Evolutionary conservation across 345 rosid species (phyloP).

Genomic region (Salix arbutifolia): DNA sequence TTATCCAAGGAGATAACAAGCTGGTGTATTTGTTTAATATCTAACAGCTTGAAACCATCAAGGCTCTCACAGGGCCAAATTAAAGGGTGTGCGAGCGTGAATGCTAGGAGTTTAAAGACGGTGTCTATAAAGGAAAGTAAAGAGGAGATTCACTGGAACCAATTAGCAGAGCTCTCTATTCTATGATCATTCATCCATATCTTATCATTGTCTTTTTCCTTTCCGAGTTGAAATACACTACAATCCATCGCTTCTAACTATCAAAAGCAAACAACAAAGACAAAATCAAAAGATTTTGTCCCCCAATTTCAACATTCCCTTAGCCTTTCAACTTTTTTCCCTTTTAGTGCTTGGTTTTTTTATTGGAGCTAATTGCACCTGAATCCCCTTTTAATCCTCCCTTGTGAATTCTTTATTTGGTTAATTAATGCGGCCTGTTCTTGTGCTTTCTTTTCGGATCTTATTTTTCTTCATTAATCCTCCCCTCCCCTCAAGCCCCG

Average conservation of each 20-base stretch:
- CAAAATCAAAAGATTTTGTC: slow-evolving; percentile 40
- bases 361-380: slow-evolving; percentile 32
- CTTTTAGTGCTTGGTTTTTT: slow-evolving; percentile 18
- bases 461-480: slow-evolving; percentile 1
- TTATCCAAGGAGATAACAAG: not conserved
- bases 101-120: slow-evolving; percentile 21
- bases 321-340: not conserved
- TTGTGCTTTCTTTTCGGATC: slow-evolving; percentile 8
- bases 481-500: not conserved
- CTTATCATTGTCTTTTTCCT: slow-evolving; percentile 8
- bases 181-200: not conserved
- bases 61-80: slow-evolving; percentile 17
- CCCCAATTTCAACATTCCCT: slow-evolving; percentile 38
- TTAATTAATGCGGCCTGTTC: slow-evolving; percentile 23
- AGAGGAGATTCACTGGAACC: slow-evolving; percentile 21
- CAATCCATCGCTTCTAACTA: slow-evolving; percentile 19
- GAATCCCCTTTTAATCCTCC: slow-evolving; percentile 27
- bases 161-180: slow-evolving; percentile 5
- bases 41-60: not conserved
- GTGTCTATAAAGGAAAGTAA: slow-evolving; percentile 14
- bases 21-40: not conserved
- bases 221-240: slow-evolving; percentile 29
- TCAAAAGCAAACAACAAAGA: slow-evolving; percentile 34
- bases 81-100: slow-evolving; percentile 11
- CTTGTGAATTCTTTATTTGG: slow-evolving; percentile 15